Percentiles rank a stretch among this genome's conserved stretches.
Evolutionary conservation across 371 early-diverging fungal genomes (phyloP).

Genomic region (Phascolomyces articulosus): DNA sequence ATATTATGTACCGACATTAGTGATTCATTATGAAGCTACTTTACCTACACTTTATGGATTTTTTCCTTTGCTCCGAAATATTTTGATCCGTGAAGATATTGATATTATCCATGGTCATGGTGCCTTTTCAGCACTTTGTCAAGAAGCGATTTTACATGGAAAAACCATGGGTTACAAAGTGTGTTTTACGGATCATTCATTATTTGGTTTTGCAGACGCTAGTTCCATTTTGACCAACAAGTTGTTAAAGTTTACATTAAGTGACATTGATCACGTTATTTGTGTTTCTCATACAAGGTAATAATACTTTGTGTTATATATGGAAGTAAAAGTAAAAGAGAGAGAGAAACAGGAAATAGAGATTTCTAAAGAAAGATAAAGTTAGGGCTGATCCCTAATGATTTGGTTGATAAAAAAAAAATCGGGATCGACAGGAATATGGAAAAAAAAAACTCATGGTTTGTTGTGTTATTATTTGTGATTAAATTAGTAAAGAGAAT

Average conservation of each 20-base stretch:
- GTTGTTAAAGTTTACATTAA: conserved; percentile 91
- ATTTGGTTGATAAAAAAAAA: too few species aligned
- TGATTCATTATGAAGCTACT: conserved; percentile 87
- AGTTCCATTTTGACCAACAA: conserved; percentile 95
- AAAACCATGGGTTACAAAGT: conserved; percentile 95
- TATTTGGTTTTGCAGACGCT: conserved; percentile 97
- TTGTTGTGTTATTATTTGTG: background rate
- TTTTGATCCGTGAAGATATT: conserved; percentile 91
- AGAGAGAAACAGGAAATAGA: background rate
- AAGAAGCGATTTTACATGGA: conserved; percentile 97
- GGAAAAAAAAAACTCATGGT: background rate
- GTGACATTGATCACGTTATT: conserved; percentile 95
- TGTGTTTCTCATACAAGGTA: conserved; percentile 98
- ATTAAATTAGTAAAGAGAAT: conserved; percentile 87
- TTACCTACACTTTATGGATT: conserved; percentile 94
- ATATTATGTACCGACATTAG: conserved; percentile 92
- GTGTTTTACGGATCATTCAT: conserved; percentile 98
- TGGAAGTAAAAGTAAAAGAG: background rate
- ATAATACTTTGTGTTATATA: background rate
- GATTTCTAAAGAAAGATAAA: too few species aligned
- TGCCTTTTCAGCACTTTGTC: conserved; percentile 93
- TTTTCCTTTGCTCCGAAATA: conserved; percentile 91
- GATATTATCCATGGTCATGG: conserved; percentile 98
- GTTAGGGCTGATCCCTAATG: too few species aligned
- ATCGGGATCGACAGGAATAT: too few species aligned